Percentiles rank a stretch among this genome's conserved stretches.
Evolutionary conservation across 306 rosid genomes (phyloP).

Genomic region (Trichosanthes truncata): DNA sequence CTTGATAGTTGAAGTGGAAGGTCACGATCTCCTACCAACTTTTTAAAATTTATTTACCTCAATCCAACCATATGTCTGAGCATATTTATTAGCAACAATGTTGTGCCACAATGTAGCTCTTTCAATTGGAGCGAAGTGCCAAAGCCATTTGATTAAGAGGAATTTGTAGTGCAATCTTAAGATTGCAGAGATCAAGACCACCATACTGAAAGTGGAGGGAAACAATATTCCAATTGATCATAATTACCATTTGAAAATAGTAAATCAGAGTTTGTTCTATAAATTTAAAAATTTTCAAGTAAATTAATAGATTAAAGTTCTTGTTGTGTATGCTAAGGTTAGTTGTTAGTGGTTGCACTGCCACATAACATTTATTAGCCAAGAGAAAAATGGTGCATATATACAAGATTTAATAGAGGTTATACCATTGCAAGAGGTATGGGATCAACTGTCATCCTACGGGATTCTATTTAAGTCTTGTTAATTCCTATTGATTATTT

Average conservation of each 20-base stretch:
- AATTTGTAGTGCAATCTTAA: background rate
- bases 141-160: background rate
- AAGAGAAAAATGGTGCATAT: background rate
- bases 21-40: background rate
- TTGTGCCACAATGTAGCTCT: background rate
- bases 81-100: background rate
- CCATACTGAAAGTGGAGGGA: background rate
- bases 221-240: background rate
- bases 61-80: background rate
- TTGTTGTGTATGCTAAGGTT: background rate
- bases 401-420: background rate
- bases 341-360: background rate
- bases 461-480: background rate
- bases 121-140: background rate
- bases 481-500: slow-evolving; percentile 8
- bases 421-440: background rate
- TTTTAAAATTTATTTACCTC: background rate
- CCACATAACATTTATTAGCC: too few relatives aligned
- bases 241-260: background rate
- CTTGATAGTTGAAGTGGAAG: background rate
- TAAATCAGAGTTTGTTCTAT: background rate
- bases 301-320: background rate
- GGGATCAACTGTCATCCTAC: background rate
- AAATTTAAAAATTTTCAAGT: background rate
- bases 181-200: background rate